Evolutionary conservation across 2,329 filamentous ascomycete genomes (phyloP).

Genomic region (Dendrostoma leiphaemia): DNA sequence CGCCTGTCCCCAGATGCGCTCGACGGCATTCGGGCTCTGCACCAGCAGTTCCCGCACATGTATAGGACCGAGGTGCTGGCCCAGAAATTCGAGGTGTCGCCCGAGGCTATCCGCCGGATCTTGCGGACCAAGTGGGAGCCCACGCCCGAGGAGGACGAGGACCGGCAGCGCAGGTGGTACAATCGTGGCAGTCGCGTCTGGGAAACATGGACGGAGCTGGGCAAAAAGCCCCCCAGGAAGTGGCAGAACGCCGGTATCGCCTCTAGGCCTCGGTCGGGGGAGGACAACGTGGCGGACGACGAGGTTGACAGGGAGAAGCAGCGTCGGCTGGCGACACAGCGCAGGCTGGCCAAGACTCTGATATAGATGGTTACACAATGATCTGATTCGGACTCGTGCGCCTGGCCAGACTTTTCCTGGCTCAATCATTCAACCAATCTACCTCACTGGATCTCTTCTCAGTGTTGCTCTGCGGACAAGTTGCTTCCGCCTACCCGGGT

Average conservation of each 20-base stretch:
- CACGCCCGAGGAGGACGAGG: slow-evolving; percentile 51
- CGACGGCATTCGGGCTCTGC: slow-evolving; percentile 81
- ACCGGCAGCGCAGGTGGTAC: slow-evolving; percentile 61
- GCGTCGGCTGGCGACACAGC: slow-evolving; percentile 8
- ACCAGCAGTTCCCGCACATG: slow-evolving; percentile 71
- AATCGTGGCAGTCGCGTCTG: slow-evolving; percentile 59
- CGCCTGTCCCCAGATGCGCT: slow-evolving; percentile 88
- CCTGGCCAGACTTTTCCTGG: no score
- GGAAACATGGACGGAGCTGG: slow-evolving; percentile 57
- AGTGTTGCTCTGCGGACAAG: no score
- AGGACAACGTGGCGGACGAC: slow-evolving; percentile 26
- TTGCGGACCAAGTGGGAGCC: slow-evolving; percentile 76
- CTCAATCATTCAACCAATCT: no score
- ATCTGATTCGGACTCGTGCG: no score
- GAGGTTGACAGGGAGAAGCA: slow-evolving; percentile 5
- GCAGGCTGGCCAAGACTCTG: slow-evolving; percentile 18
- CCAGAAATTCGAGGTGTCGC: slow-evolving; percentile 77
- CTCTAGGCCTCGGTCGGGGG: slow-evolving; percentile 34
- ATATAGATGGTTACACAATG: slow-evolving; percentile 8
- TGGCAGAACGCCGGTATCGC: slow-evolving; percentile 58
- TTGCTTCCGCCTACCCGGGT: no score
- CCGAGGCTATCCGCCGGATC: slow-evolving; percentile 85
- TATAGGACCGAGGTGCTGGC: slow-evolving; percentile 76
- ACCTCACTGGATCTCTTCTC: background rate
- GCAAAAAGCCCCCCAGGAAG: slow-evolving; percentile 57